Evolutionary conservation across 768 basidiomycete species (phyloP).

Genomic region (button mushroom (Agaricus bisporus)): DNA sequence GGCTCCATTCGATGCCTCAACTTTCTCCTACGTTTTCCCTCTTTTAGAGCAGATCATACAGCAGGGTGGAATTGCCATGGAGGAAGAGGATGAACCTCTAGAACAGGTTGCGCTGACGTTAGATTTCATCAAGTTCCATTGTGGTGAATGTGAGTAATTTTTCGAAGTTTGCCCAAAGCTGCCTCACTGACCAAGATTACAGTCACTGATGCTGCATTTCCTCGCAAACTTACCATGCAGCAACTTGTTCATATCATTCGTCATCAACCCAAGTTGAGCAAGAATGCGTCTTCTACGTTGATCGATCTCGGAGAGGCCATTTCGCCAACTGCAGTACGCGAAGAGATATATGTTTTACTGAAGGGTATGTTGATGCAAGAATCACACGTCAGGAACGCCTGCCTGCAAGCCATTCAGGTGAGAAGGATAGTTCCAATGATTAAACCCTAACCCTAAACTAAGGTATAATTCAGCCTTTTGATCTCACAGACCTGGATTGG

Average conservation of each 20-base stretch:
- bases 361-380: slow-evolving; percentile 79
- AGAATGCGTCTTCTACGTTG: slow-evolving; percentile 77
- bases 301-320: slow-evolving; percentile 80
- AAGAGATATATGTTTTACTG: slow-evolving; percentile 64
- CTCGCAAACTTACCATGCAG: slow-evolving; percentile 62
- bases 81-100: slow-evolving; percentile 68
- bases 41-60: slow-evolving; percentile 64
- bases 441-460: background rate
- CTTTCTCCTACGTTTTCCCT: slow-evolving; percentile 77
- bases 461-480: slow-evolving; percentile 62
- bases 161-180: background rate
- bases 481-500: slow-evolving; percentile 93
- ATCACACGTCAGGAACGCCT: slow-evolving; percentile 80
- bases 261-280: slow-evolving; percentile 73
- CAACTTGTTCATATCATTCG: slow-evolving; percentile 68
- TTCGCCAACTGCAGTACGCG: slow-evolving; percentile 49
- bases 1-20: slow-evolving; percentile 75
- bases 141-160: slow-evolving; percentile 57
- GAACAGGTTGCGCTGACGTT: slow-evolving; percentile 73
- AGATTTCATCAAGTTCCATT: slow-evolving; percentile 66
- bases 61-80: slow-evolving; percentile 59
- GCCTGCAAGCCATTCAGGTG: slow-evolving; percentile 88
- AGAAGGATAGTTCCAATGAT: background rate
- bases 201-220: slow-evolving; percentile 73
- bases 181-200: background rate